Base-by-base conservation (phyloP, 805 yeast genomes). In the Metschnikowia hibisci region DNA sequence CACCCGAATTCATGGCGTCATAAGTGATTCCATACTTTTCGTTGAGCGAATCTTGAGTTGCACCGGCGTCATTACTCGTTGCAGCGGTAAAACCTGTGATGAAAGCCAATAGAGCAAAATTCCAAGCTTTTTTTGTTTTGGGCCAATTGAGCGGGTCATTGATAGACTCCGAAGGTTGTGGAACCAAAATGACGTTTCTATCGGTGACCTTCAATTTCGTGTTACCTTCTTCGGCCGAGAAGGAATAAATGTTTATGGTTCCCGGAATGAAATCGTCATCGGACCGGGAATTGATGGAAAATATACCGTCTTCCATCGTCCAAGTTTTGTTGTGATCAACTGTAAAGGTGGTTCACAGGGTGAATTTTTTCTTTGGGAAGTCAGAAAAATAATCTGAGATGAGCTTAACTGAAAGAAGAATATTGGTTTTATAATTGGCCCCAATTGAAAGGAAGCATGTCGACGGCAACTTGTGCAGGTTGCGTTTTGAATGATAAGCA, bases 1-100 rank as follows among this genome's bases (percentile, higher is more conserved):
- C 89, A 43, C 90, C 91, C 0, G 87, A 78, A 60, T 84, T 84
- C 83, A 84, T 83, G 8, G 83, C 64, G 50, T 73, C 78, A 56
- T 81, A 83, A 6, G 84, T 71, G 50, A 84, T 80, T 12, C 77
- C 81, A 52, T 81, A 81, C n/a, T 69, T 62, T 44, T 70, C 80
- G 49, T 81, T 80, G 51, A 84, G 63, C 1, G 81, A 74, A 48
- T 82, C 86, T 53, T 83, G 88, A 6, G 83, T 74, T 2, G 88
- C 72, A 26, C 86, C 84, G 1, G 89, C 88, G 58, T 80, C 83
- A 58, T 85, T 85, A 4, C 90, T 77, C 12, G 84, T 80, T 14
- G 86, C 86, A 8, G 84, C 86, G 0, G 86, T 81, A 56, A 82
- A 78, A 0, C 80, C 85, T 1, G 87, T 80, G 39, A 81, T 72